These are phyloP conservation scores for Candida yuanshanica DNA, from an alignment of 805 yeast genomes.

Conservation along the genomic window DNA sequence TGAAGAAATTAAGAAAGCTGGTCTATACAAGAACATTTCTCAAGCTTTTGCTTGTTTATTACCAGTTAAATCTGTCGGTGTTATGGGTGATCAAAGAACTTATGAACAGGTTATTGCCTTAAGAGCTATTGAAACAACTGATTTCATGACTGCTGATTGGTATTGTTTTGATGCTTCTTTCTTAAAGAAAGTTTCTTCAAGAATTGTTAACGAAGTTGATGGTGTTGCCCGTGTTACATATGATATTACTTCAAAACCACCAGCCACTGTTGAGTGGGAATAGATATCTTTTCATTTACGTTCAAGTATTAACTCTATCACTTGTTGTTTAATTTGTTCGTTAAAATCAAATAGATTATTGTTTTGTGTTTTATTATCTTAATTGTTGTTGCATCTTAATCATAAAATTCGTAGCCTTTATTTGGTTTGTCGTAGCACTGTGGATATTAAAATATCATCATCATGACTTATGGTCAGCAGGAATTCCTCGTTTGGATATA, in stretches of 20 bases:
- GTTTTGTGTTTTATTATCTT: constrained; percentile 3
- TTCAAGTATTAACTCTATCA: neutral
- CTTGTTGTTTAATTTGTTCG: neutral
- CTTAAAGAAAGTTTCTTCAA: constrained; percentile 86
- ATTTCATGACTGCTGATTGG: constrained; percentile 99
- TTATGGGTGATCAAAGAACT: constrained; percentile 99
- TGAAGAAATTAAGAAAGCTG: constrained; percentile 91
- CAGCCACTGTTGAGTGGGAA: constrained; percentile 99
- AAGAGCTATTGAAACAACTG: constrained; percentile 96
- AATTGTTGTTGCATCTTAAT: neutral
- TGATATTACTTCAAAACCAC: constrained; percentile 98
- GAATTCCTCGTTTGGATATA: constrained; percentile 38
- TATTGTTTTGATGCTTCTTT: constrained; percentile 86
- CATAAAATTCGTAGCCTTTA: neutral
- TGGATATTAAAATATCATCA: constrained; percentile 50
- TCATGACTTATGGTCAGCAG: constrained; percentile 61
- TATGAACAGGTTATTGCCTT: constrained; percentile 98
- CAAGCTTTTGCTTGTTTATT: constrained; percentile 97
- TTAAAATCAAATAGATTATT: neutral
- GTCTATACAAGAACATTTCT: constrained; percentile 85
- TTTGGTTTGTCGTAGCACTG: constrained; percentile 39
- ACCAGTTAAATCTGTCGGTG: constrained; percentile 99
- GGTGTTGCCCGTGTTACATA: constrained; percentile 99
- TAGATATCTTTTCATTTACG: constrained; percentile 30
- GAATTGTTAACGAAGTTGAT: constrained; percentile 97